phyloP scores from a whole-genome alignment of 805 yeast species.

The Kuraishia ogatae region DNA sequence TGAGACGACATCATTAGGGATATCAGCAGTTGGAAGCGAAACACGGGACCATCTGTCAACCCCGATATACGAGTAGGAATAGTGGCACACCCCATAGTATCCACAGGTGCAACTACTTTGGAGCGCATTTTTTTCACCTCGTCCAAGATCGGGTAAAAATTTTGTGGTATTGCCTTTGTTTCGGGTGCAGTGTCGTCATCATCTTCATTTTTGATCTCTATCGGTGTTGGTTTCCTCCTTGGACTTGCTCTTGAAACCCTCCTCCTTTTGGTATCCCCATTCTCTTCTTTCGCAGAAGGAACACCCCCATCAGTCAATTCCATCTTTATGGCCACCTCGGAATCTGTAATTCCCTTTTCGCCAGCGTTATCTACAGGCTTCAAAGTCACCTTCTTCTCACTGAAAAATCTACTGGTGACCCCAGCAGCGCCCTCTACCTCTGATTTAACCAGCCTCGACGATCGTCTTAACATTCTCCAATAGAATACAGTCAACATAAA shows the following conservation, averaged over 20 bases:
- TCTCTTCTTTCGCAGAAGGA: neutral
- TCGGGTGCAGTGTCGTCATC: neutral
- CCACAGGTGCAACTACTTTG: constrained; percentile 73
- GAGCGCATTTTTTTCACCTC: constrained; percentile 60
- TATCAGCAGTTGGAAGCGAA: constrained; percentile 66
- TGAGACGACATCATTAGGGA: constrained; percentile 86
- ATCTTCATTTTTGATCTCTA: constrained; percentile 7
- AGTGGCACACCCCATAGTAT: constrained; percentile 75
- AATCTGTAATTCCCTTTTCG: neutral
- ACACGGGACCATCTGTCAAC: constrained; percentile 25
- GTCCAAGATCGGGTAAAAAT: constrained; percentile 50
- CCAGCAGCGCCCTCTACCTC: neutral
- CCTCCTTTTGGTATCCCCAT: neutral
- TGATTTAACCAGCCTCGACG: neutral
- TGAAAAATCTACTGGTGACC: neutral
- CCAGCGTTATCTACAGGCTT: neutral
- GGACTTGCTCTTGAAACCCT: neutral
- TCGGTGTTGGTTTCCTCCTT: neutral
- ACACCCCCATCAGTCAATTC: neutral
- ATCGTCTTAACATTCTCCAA: constrained; percentile 1
- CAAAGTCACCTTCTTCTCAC: neutral
- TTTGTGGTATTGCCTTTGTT: constrained; percentile 22
- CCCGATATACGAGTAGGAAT: constrained; percentile 36
- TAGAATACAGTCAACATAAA: neutral
- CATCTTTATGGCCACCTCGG: neutral